Evolutionary conservation across 768 basidiomycete genomes (phyloP).

Genomic region (Tylopilus sp.): DNA sequence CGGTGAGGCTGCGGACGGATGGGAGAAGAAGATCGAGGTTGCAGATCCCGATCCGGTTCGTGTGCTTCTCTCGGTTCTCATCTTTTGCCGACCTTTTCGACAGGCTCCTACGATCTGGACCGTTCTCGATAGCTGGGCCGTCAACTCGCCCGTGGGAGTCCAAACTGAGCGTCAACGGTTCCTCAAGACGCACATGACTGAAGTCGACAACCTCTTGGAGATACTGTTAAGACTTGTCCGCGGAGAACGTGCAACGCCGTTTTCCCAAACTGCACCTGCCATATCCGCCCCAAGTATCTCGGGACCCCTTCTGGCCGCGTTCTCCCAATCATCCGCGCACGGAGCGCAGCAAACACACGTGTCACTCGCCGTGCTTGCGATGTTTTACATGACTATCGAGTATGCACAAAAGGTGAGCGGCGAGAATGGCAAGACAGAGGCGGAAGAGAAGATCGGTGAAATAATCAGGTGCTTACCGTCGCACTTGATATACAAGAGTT

Average conservation of each 20-base stretch:
- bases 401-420: slow-evolving; percentile 71
- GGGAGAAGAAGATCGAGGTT: slow-evolving; percentile 92
- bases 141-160: slow-evolving; percentile 75
- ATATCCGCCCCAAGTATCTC: slow-evolving; percentile 62
- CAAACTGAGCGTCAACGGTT: slow-evolving; percentile 81
- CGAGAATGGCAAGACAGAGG: slow-evolving; percentile 65
- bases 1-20: slow-evolving; percentile 80
- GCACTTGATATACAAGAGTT: slow-evolving; percentile 82
- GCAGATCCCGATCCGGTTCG: slow-evolving; percentile 93
- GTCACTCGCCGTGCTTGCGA: slow-evolving; percentile 86
- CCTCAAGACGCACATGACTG: slow-evolving; percentile 81
- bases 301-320: slow-evolving; percentile 67
- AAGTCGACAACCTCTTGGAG: slow-evolving; percentile 87
- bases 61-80: slow-evolving; percentile 12
- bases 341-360: slow-evolving; percentile 91
- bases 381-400: slow-evolving; percentile 82
- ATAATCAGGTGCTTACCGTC: slow-evolving; percentile 88
- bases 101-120: slow-evolving; percentile 92
- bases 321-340: slow-evolving; percentile 74
- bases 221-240: slow-evolving; percentile 90
- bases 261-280: slow-evolving; percentile 58
- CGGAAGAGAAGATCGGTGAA: slow-evolving; percentile 77
- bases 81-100: slow-evolving; percentile 2
- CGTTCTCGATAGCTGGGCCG: slow-evolving; percentile 85
- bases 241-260: slow-evolving; percentile 76